These are phyloP conservation scores for Scedosporium minutisporum DNA, from an alignment of 2,329 filamentous ascomycete species.

Conservation along the genomic window DNA sequence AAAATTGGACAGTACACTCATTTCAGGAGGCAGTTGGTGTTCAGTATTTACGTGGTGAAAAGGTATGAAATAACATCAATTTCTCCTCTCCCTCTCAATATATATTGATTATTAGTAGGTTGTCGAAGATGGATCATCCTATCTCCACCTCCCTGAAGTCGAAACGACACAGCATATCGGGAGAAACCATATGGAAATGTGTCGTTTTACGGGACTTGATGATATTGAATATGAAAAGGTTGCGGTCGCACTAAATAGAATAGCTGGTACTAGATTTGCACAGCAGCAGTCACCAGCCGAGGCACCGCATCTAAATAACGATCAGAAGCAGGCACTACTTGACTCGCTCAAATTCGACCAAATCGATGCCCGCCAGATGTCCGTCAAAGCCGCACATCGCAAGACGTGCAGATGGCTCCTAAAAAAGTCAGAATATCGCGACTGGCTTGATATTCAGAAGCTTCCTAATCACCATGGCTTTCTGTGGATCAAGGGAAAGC, in stretches of 20 bases:
- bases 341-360: background rate
- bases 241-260: conserved; percentile 9
- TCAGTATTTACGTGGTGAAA: background rate
- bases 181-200: conserved; percentile 25
- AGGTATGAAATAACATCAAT: no score
- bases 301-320: background rate
- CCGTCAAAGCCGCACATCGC: background rate
- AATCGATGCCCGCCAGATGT: background rate
- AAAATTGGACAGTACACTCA: background rate
- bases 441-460: background rate
- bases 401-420: background rate
- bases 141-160: conserved; percentile 16
- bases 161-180: conserved; percentile 24
- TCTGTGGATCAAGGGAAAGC: conserved; percentile 35
- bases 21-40: background rate
- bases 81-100: no score
- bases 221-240: conserved; percentile 24
- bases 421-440: background rate
- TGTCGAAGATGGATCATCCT: conserved; percentile 26
- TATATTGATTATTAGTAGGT: background rate
- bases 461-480: conserved; percentile 17
- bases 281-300: background rate
- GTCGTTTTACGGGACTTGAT: conserved; percentile 18
- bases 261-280: background rate
- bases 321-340: background rate